Evolutionary conservation across 2,329 filamentous ascomycete species (phyloP).

Genomic region (Cylindrodendrum hubeiense): DNA sequence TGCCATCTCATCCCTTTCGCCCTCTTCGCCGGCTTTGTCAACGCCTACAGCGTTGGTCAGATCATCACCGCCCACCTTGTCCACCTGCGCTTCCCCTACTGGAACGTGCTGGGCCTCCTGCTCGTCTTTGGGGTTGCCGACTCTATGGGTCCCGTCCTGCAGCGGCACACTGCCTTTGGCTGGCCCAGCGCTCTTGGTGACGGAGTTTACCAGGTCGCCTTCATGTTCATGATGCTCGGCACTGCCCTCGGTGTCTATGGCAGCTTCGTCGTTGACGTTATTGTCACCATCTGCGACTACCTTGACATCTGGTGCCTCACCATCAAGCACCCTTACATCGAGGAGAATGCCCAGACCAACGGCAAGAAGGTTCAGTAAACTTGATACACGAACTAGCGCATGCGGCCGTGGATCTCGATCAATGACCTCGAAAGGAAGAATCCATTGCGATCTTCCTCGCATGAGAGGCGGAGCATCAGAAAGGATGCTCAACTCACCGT

Average conservation of each 20-base stretch:
- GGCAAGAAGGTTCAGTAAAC: conserved; percentile 56
- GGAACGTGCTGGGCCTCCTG: conserved; percentile 85
- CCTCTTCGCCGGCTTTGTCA: conserved; percentile 89
- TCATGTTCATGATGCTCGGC: conserved; percentile 90
- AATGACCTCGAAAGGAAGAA: not conserved
- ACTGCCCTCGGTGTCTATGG: conserved; percentile 91
- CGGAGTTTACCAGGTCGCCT: conserved; percentile 89
- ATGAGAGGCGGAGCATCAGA: not conserved
- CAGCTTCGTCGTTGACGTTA: conserved; percentile 97
- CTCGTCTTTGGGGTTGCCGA: conserved; percentile 84
- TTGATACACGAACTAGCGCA: not conserved
- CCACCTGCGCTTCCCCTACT: conserved; percentile 88
- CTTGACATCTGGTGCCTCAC: conserved; percentile 98
- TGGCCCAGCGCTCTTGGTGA: conserved; percentile 83
- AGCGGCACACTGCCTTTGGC: conserved; percentile 70
- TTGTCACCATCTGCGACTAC: conserved; percentile 97
- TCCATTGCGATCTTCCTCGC: not conserved
- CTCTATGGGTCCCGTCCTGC: conserved; percentile 78
- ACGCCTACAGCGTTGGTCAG: conserved; percentile 94
- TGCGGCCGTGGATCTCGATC: not conserved
- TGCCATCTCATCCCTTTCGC: conserved; percentile 90
- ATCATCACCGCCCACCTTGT: conserved; percentile 97
- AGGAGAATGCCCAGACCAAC: conserved; percentile 50
- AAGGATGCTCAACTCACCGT: not conserved
- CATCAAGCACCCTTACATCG: conserved; percentile 84